These are phyloP conservation scores for Paraleonurus japonicus DNA, from an alignment of 257 asterid genomes.

Conservation along the genomic window DNA sequence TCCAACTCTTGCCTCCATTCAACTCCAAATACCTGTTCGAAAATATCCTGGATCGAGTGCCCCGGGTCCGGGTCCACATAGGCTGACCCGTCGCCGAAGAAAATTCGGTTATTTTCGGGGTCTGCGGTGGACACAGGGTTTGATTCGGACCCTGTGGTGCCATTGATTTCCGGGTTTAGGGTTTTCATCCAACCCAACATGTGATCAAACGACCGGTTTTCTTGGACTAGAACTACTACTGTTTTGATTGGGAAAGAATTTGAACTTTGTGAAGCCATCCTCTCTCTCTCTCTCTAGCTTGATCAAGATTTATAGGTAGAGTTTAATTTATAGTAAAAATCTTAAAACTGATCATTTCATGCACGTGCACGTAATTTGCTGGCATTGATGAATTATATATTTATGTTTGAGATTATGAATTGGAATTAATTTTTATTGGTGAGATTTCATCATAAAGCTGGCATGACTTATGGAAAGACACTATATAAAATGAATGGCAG, in stretches of 20 bases:
- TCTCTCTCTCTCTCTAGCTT: neutral
- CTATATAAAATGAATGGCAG: too few relatives aligned
- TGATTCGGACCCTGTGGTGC: conserved; percentile 61
- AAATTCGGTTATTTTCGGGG: conserved; percentile 28
- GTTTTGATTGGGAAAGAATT: conserved; percentile 57
- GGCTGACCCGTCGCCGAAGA: conserved; percentile 27
- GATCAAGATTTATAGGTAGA: too few relatives aligned
- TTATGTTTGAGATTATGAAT: too few relatives aligned
- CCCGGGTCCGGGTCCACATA: conserved; percentile 65
- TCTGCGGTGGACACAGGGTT: conserved; percentile 42
- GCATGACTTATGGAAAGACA: too few relatives aligned
- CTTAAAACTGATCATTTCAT: too few relatives aligned
- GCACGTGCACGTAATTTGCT: too few relatives aligned
- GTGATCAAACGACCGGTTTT: conserved; percentile 78
- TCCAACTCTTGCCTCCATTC: conserved; percentile 39
- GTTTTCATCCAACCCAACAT: conserved; percentile 75
- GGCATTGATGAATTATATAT: too few relatives aligned
- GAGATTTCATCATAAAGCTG: too few relatives aligned
- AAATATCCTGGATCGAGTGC: conserved; percentile 62
- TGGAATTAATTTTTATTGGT: too few relatives aligned
- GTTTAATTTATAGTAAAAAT: too few relatives aligned
- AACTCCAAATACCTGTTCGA: conserved; percentile 55
- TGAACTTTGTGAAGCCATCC: conserved; percentile 25
- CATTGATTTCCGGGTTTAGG: conserved; percentile 56
- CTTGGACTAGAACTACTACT: conserved; percentile 63